phyloP scores from a whole-genome alignment of 257 asterid genomes.

The Apocynum venetum region DNA sequence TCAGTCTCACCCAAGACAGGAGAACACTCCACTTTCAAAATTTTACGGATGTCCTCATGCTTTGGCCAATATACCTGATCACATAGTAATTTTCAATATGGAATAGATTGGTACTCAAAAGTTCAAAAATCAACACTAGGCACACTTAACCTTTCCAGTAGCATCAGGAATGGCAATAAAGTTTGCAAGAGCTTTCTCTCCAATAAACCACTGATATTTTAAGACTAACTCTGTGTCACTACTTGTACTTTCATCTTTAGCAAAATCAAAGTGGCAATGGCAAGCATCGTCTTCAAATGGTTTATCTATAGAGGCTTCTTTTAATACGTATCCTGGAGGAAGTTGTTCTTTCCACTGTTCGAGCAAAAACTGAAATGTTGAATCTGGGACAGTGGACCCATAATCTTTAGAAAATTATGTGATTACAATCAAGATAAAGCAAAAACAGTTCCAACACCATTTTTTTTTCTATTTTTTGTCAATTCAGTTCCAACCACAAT shows the following conservation, averaged over 20 bases:
- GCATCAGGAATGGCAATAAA: constrained; percentile 67
- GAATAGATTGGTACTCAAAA: background rate
- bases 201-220: constrained; percentile 87
- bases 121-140: constrained; percentile 10
- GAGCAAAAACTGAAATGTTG: constrained; percentile 82
- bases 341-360: constrained; percentile 94
- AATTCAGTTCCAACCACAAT: background rate
- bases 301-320: constrained; percentile 60
- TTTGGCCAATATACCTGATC: constrained; percentile 78
- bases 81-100: background rate
- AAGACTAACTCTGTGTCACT: constrained; percentile 43
- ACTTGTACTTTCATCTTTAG: constrained; percentile 49
- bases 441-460: constrained; percentile 4
- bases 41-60: constrained; percentile 60
- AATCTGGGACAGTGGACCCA: constrained; percentile 48
- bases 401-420: background rate
- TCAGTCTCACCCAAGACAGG: constrained; percentile 64
- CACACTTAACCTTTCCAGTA: constrained; percentile 56
- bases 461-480: background rate
- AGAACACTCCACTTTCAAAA: constrained; percentile 86
- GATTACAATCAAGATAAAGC: constrained; percentile 9
- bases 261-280: constrained; percentile 82
- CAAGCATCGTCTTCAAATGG: constrained; percentile 97
- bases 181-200: constrained; percentile 67
- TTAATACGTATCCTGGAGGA: constrained; percentile 77